These are phyloP conservation scores for Emergomyces pasteurianus DNA, from an alignment of 2,329 filamentous ascomycete species.

Conservation along the genomic window DNA sequence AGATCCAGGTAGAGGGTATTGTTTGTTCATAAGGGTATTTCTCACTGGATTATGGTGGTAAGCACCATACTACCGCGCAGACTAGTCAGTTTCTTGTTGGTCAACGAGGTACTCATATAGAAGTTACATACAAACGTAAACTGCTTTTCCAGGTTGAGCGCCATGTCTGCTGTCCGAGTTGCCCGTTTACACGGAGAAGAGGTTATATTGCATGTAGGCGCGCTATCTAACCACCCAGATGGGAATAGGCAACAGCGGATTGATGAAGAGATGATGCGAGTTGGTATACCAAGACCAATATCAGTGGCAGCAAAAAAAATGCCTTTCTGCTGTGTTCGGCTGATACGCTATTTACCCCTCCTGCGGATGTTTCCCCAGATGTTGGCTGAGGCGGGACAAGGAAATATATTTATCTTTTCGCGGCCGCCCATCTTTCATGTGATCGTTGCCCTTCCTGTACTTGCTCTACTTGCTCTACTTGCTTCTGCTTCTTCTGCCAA, in stretches of 20 bases:
- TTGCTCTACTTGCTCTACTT: too few species aligned
- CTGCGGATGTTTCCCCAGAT: not conserved
- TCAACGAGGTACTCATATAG: not conserved
- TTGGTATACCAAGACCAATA: not conserved
- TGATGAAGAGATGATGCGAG: not conserved
- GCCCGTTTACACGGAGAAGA: not conserved
- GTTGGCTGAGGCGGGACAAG: not conserved
- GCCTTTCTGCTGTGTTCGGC: not conserved
- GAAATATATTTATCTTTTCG: not conserved
- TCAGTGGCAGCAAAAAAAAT: not conserved
- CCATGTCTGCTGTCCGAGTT: constrained; percentile 3
- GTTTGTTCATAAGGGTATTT: not conserved
- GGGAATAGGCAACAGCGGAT: not conserved
- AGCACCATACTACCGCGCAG: constrained; percentile 45
- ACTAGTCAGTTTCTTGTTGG: constrained; percentile 1
- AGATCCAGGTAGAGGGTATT: not conserved
- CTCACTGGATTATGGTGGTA: constrained; percentile 54
- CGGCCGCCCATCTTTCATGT: not conserved
- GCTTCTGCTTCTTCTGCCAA: not conserved
- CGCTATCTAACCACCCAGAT: not conserved
- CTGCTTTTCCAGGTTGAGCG: constrained; percentile 53
- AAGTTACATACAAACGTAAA: constrained; percentile 47
- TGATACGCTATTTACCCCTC: not conserved
- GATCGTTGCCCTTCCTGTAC: not conserved
- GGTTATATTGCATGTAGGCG: not conserved